Evolutionary conservation across 2,329 filamentous ascomycete species (phyloP), one percentile per base, ranked within the genome.

Genomic region (Amauroascus niger): DNA sequence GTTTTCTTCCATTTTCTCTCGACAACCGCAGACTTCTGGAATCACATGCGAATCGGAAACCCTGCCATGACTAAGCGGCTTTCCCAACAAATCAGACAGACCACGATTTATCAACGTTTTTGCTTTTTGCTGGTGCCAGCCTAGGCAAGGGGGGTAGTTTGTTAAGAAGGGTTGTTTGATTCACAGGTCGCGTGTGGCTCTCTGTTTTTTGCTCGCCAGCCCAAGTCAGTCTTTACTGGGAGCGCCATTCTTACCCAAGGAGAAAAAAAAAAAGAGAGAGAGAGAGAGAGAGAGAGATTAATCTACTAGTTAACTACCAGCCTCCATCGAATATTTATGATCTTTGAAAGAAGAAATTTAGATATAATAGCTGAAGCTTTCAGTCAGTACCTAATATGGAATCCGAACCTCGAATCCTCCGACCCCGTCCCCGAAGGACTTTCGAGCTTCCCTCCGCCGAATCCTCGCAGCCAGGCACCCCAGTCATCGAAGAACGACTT

Each of bases 381-480:
- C n/a, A n/a, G n/a, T n/a, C n/a, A n/a, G n/a, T n/a, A n/a, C n/a
- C 37, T 20, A n/a, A 26, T 30, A 45, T 72, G 28, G 66, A 63
- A 37, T 58, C 64, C 9, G 22, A 52, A 46, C 33, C 43, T 28
- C 54, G 51, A 28, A 49, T 53, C 28, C 52, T 58, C 37, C 56
- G 56, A 20, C 45, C 56, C 16, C 56, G 56, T 22, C 46, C 43
- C 16, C 53, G 50, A 45, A 54, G 46, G 39, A 26, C 50, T 20
- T 60, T 59, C 24, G 47, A 56, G 22, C 53, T 59, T 40, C 52
- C 61, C 32, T 56, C 52, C 13, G 49, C 52, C 11, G 68, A 58
- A 62, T 69, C 62, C 62, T 69, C 48, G 66, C 68, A 52, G 63
- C 66, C 60, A 61, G 71, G 54, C 67, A 70, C 60, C 62, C 65